These are phyloP conservation scores for Schizophyllum amplum DNA, from an alignment of 1,284 basidiomycete genomes.

Conservation along the genomic window DNA sequence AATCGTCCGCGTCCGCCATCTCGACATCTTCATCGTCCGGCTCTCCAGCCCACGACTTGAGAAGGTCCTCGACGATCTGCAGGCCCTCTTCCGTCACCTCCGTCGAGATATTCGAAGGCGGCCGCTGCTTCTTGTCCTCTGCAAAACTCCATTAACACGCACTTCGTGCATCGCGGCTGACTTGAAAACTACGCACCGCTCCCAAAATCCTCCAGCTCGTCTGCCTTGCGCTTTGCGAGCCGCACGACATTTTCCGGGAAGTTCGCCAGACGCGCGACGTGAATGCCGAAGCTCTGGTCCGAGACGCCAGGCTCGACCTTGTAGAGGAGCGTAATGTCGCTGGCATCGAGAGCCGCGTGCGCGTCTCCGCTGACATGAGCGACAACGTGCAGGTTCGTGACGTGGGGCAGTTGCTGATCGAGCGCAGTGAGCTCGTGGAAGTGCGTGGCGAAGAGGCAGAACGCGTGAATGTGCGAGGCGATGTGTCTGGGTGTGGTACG, in stretches of 20 bases:
- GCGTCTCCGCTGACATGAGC: slow-evolving; percentile 74
- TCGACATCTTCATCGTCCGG: slow-evolving; percentile 17
- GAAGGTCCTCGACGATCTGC: slow-evolving; percentile 71
- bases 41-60: slow-evolving; percentile 61
- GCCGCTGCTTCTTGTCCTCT: slow-evolving; percentile 26
- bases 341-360: slow-evolving; percentile 37
- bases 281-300: slow-evolving; percentile 98
- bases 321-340: slow-evolving; percentile 92
- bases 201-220: slow-evolving; percentile 93
- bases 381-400: slow-evolving; percentile 94
- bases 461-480: slow-evolving; percentile 83
- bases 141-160: neutral
- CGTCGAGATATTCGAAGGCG: slow-evolving; percentile 42
- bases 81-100: slow-evolving; percentile 75
- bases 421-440: slow-evolving; percentile 96
- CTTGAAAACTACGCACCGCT: slow-evolving; percentile 28
- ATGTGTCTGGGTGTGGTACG: slow-evolving; percentile 70
- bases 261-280: slow-evolving; percentile 93
- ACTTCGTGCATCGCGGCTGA: too few relatives aligned
- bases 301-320: slow-evolving; percentile 92
- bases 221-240: slow-evolving; percentile 92
- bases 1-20: slow-evolving; percentile 29
- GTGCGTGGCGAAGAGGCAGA: slow-evolving; percentile 96
- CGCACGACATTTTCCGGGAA: slow-evolving; percentile 93
- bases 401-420: slow-evolving; percentile 78